A percentile compares a stretch with the other conserved stretches of the same genome.
These are phyloP conservation scores for Plasmodium malariae DNA, from an alignment of 169 alveolate species.

Conservation along the genomic window DNA sequence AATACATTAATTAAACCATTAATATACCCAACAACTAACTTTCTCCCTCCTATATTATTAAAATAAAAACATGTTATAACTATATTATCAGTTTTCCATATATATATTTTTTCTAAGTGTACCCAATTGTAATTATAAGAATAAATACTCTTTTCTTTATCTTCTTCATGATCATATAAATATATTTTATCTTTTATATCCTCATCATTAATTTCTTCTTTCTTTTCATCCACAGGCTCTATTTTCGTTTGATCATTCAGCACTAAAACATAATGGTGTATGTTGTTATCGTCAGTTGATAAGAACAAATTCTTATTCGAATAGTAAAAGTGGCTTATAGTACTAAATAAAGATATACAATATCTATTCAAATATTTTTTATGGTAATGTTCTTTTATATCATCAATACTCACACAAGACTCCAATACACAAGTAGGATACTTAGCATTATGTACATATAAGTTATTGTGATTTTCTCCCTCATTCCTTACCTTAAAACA, in stretches of 20 bases:
- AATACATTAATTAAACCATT: conserved; percentile 52
- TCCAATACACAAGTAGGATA: conserved; percentile 68
- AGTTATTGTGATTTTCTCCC: neutral
- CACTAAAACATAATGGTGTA: conserved; percentile 41
- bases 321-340: conserved; percentile 24
- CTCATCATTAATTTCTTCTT: neutral
- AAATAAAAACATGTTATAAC: conserved; percentile 50
- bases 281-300: conserved; percentile 64
- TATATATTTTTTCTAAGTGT: conserved; percentile 23
- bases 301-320: conserved; percentile 33
- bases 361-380: conserved; percentile 51
- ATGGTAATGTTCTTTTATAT: conserved; percentile 45
- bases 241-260: conserved; percentile 12
- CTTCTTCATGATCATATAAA: conserved; percentile 49
- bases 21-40: conserved; percentile 66
- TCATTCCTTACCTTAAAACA: conserved; percentile 32
- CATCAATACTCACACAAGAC: conserved; percentile 64
- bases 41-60: conserved; percentile 8
- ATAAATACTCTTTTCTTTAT: conserved; percentile 22
- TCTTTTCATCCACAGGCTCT: neutral
- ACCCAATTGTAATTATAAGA: conserved; percentile 69
- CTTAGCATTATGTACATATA: neutral
- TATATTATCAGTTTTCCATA: conserved; percentile 55
- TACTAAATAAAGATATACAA: conserved; percentile 61
- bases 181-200: conserved; percentile 15